Conservation (phyloP, 1,284 basidiomycete species). For the Puccinia hordei region DNA sequence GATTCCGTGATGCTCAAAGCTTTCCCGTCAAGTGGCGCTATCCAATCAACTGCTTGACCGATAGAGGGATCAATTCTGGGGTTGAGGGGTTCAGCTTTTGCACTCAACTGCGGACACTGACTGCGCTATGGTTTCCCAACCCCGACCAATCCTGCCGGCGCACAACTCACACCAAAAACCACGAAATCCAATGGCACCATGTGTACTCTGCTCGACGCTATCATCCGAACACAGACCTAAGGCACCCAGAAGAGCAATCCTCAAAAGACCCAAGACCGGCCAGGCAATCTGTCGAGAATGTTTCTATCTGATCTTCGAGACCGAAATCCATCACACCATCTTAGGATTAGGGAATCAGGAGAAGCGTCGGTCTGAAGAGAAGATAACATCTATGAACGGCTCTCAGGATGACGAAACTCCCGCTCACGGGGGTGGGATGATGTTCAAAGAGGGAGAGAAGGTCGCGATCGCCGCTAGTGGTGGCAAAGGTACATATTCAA, state of each 20-base stretch:
- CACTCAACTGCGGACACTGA: too few species aligned
- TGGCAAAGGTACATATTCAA: conserved; percentile 75
- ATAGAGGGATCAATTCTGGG: too few species aligned
- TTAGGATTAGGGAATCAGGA: conserved; percentile 58
- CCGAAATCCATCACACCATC: conserved; percentile 96
- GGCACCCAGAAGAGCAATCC: conserved; percentile 67
- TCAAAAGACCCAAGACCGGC: conserved; percentile 94
- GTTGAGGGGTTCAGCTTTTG: too few species aligned
- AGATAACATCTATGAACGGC: not conserved
- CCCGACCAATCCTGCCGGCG: too few species aligned
- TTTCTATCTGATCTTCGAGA: conserved; percentile 89
- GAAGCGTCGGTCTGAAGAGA: conserved; percentile 1
- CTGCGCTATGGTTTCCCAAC: too few species aligned
- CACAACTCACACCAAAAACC: too few species aligned
- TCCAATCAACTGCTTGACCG: too few species aligned
- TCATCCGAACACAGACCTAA: not conserved
- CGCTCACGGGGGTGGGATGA: conserved; percentile 51
- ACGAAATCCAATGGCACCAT: conserved; percentile 40
- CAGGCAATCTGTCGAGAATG: conserved; percentile 78
- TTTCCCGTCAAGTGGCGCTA: too few species aligned
- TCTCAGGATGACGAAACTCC: not conserved
- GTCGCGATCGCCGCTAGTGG: conserved; percentile 98
- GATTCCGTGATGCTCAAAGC: too few species aligned
- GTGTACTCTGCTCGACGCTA: conserved; percentile 27
- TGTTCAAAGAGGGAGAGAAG: conserved; percentile 87